Conservation (phyloP, 2,329 filamentous ascomycete species). For the Diaporthe sp. region DNA sequence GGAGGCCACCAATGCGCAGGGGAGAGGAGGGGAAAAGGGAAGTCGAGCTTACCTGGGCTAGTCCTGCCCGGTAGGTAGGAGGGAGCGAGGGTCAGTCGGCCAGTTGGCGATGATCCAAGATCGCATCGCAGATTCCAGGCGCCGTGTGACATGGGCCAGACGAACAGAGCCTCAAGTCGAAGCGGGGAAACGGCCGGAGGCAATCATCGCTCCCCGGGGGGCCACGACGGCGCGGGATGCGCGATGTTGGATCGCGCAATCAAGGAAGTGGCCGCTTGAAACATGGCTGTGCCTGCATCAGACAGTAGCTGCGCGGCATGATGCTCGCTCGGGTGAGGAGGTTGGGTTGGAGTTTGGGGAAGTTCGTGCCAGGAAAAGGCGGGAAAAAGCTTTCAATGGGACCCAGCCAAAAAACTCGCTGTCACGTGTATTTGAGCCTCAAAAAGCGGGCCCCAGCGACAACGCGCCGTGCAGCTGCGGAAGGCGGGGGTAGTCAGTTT, state of each 20-base stretch:
- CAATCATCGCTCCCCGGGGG: not conserved
- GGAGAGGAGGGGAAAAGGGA: not conserved
- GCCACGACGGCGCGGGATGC: not conserved
- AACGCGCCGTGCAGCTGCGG: not conserved
- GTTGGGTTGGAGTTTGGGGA: not conserved
- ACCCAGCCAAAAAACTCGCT: not conserved
- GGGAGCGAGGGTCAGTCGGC: not conserved
- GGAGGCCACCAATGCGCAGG: not conserved
- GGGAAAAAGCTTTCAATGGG: constrained; percentile 34
- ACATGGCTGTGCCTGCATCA: constrained; percentile 41
- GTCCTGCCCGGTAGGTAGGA: not conserved
- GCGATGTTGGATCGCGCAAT: constrained; percentile 32
- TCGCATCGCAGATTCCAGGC: not conserved
- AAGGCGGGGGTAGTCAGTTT: not conserved
- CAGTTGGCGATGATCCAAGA: not conserved
- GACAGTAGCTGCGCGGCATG: constrained; percentile 1
- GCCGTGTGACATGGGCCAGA: not conserved
- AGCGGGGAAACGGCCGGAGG: not conserved
- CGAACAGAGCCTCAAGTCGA: constrained; percentile 17
- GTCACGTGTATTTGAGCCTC: constrained; percentile 42
- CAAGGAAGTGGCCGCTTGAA: constrained; percentile 12
- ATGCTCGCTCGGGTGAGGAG: not conserved
- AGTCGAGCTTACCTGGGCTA: constrained; percentile 31
- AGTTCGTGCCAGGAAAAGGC: not conserved
- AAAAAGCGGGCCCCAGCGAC: constrained; percentile 32